Evolutionary conservation across 2,329 filamentous ascomycete species (phyloP).

Genomic region (Monilinia polystroma): DNA sequence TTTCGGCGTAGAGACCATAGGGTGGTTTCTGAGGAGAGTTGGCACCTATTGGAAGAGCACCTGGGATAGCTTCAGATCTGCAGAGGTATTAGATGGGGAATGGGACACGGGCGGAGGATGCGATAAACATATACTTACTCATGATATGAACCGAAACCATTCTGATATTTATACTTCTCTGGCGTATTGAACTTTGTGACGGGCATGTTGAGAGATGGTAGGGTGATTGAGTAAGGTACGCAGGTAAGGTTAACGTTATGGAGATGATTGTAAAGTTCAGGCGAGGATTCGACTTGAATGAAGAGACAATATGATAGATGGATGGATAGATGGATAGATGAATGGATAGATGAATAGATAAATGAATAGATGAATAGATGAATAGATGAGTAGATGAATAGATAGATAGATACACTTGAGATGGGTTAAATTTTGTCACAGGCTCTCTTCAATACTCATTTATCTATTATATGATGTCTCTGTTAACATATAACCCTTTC

Average conservation of each 20-base stretch:
- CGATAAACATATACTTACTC: constrained; percentile 48
- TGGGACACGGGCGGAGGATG: not conserved
- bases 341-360: not conserved
- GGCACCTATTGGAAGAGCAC: constrained; percentile 61
- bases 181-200: constrained; percentile 60
- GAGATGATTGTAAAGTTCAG: too few species aligned
- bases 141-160: constrained; percentile 67
- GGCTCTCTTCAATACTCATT: not conserved
- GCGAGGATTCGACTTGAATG: too few species aligned
- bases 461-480: too few species aligned
- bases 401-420: not conserved
- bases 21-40: constrained; percentile 70
- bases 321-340: not conserved
- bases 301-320: not conserved
- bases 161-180: constrained; percentile 67
- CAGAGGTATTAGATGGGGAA: constrained; percentile 21
- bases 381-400: not conserved
- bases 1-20: constrained; percentile 67
- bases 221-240: too few species aligned
- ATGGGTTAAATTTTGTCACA: not conserved
- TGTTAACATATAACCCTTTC: too few species aligned
- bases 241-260: too few species aligned
- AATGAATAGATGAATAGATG: not conserved
- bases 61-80: constrained; percentile 64
- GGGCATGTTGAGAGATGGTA: constrained; percentile 51